These are phyloP conservation scores for Amesomyces nigricolor DNA, from an alignment of 2,329 filamentous ascomycete genomes.

Conservation along the genomic window DNA sequence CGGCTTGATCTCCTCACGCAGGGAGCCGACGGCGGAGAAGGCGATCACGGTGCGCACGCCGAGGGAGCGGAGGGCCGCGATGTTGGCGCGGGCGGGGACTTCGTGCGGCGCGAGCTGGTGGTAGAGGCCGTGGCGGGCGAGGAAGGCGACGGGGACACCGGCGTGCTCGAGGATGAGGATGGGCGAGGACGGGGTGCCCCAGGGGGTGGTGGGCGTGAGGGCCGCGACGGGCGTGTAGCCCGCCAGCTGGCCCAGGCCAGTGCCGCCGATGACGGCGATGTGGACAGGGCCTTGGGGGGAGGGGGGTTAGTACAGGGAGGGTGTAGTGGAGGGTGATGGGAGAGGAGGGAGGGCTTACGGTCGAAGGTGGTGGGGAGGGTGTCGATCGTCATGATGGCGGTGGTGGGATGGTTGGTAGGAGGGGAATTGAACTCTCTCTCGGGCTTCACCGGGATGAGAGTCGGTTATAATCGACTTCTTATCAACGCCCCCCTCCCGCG, in stretches of 20 bases:
- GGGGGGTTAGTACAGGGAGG: conserved; percentile 3
- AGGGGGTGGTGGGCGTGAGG: conserved; percentile 74
- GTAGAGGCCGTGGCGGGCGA: conserved; percentile 83
- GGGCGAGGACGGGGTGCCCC: conserved; percentile 70
- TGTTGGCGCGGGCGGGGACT: conserved; percentile 91
- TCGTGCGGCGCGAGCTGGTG: conserved; percentile 92
- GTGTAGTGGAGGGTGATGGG: neutral
- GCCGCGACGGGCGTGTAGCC: conserved; percentile 80
- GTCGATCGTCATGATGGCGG: conserved; percentile 18
- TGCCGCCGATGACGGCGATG: conserved; percentile 90
- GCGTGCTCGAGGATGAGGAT: conserved; percentile 87
- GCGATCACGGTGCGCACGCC: conserved; percentile 89
- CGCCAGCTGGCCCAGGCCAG: conserved; percentile 80
- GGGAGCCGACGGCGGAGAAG: conserved; percentile 88
- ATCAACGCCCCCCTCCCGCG: neutral
- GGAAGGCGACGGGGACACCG: conserved; percentile 79
- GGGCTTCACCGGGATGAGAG: neutral
- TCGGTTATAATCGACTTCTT: neutral
- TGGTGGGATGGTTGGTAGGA: neutral
- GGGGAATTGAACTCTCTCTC: neutral
- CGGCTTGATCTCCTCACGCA: conserved; percentile 88
- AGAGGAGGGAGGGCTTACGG: conserved; percentile 37
- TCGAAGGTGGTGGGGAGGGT: conserved; percentile 57
- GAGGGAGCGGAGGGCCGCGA: conserved; percentile 87
- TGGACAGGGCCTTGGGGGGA: conserved; percentile 56